phyloP scores from a whole-genome alignment of 768 basidiomycete species.

The Cystofilobasidium bisporidii region DNA sequence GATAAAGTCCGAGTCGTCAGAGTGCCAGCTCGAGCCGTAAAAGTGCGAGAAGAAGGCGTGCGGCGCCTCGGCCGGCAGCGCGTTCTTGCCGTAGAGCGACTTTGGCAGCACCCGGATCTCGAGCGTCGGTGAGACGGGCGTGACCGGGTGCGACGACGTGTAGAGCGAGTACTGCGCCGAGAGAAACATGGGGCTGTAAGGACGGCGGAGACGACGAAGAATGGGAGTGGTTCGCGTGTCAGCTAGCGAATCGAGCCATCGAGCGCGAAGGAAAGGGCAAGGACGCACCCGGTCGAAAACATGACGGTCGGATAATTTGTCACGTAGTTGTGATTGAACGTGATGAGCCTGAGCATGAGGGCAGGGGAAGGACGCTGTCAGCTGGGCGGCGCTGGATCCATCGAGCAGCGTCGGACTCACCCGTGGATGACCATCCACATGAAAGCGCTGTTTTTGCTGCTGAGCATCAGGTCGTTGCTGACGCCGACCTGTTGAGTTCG shows the following conservation, averaged over 20 bases:
- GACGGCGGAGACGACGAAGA: too few species aligned
- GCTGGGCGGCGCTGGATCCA: neutral
- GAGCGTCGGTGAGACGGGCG: conserved; percentile 49
- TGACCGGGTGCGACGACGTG: conserved; percentile 42
- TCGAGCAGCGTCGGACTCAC: conserved; percentile 49
- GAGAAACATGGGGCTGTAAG: conserved; percentile 79
- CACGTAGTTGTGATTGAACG: conserved; percentile 83
- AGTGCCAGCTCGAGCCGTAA: conserved; percentile 97
- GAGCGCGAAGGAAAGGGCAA: too few species aligned
- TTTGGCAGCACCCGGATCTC: conserved; percentile 89
- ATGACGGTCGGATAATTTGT: conserved; percentile 99
- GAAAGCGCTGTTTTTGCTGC: conserved; percentile 75
- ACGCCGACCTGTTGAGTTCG: conserved; percentile 60
- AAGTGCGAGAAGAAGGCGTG: conserved; percentile 93
- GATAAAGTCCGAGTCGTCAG: conserved; percentile 96
- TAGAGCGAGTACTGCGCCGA: conserved; percentile 89
- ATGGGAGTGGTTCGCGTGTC: too few species aligned
- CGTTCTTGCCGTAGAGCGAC: conserved; percentile 95
- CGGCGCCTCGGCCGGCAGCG: conserved; percentile 66
- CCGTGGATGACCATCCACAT: conserved; percentile 84
- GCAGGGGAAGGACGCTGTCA: neutral
- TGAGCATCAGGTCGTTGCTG: conserved; percentile 93
- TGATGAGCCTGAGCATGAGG: conserved; percentile 15
- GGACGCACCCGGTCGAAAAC: conserved; percentile 71
- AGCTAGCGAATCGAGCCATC: too few species aligned